Evolutionary conservation across 2,329 filamentous ascomycete genomes (phyloP), one percentile per base, ranked within the genome.

Genomic region (Claviceps fusiformis): DNA sequence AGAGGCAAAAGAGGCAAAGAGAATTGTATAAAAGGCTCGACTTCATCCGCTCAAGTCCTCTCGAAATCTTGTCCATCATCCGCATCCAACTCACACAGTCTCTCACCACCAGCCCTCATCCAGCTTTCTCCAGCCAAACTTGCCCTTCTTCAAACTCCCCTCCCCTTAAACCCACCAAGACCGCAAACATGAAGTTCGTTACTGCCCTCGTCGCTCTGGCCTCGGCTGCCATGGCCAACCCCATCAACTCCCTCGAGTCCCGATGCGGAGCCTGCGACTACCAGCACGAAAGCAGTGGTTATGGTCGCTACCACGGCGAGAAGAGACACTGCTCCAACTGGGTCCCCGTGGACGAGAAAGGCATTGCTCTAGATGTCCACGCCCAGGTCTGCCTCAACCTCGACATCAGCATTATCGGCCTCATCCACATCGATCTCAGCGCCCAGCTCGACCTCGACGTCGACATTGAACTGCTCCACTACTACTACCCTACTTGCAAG

Each of bases 121-220:
- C 35, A 31, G 39, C 2, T 24, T 19, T 7, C 29, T n/a, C n/a
- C 9, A 2, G 3, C 53, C 39, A 17, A 24, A 39, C 35, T 39
- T n/a, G n/a, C n/a, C n/a, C n/a, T n/a, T n/a, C n/a, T 29, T 27
- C 43, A 46, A 8, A 19, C 35, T 17, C 29, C 3, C n/a, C n/a
- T n/a, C n/a, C 31, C 9, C 31, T 10, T 9, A 37, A 37, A 41
- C 15, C 15, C 15, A 41, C 37, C 15, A 41, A 41, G 39, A 33
- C 19, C 48, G 47, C 48, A 5, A 47, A 37, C 11, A 55, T 55
- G 53, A 55, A 55, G 48, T 55, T 51, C 48, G 48, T 48, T 33
- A 46, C 41, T 33, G 53, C 48, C 39, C 39, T 51, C 41, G 11
- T 55, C 17, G 47, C 53, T 39, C 19, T 55, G 3, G 53, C 48